Conservation (phyloP, 78 protist genomes). For the Dictyostelium intermedium region DNA sequence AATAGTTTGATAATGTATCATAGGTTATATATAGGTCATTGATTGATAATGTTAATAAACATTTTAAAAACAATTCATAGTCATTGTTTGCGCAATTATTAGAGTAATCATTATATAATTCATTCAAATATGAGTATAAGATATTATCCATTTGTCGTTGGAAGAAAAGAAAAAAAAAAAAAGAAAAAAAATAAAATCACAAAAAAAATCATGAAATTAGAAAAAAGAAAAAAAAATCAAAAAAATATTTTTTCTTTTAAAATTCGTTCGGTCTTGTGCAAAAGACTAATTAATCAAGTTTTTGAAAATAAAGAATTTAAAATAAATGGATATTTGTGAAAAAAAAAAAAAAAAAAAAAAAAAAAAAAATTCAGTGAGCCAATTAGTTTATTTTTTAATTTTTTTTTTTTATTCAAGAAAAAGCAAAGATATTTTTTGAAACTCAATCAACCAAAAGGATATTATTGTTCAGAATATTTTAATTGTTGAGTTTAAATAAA, state of each 20-base stretch:
- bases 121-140: neutral
- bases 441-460: too few species aligned
- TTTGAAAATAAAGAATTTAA: too few species aligned
- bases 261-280: neutral
- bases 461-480: too few species aligned
- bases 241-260: neutral
- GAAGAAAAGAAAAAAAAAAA: neutral
- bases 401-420: too few species aligned
- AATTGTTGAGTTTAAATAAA: too few species aligned
- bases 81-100: neutral
- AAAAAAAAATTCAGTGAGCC: too few species aligned
- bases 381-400: too few species aligned
- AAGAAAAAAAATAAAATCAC: neutral
- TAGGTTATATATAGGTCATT: neutral
- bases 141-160: neutral
- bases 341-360: too few species aligned
- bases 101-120: neutral
- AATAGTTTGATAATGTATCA: neutral
- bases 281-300: neutral
- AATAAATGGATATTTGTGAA: too few species aligned
- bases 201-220: neutral
- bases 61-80: neutral
- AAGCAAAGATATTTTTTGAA: too few species aligned
- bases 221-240: neutral
- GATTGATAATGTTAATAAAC: neutral